Base-by-base conservation (phyloP, 345 rosid genomes). In the Murraya paniculata region DNA sequence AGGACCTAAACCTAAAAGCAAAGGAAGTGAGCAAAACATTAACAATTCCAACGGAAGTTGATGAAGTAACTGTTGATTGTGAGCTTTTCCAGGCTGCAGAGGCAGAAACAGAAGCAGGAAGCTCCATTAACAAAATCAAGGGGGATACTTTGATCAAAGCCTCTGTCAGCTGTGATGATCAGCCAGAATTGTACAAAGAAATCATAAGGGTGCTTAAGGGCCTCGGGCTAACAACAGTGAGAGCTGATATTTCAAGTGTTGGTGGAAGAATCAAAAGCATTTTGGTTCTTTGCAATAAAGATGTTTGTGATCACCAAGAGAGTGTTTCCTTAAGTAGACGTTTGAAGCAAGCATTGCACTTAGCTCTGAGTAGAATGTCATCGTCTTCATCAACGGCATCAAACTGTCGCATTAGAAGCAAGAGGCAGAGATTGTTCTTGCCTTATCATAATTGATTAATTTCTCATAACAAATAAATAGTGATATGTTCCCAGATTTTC, bases 401-500 rank as follows among this genome's bases (percentile, higher is more conserved):
- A 5, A 87, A 80, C 79, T 81, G 75, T 71, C 89, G 91, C 41
- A 86, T 91, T 76, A 87, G 98, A 84, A 95, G 99, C 88, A 93
- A 88, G 80, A 88, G 99, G 79, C 99, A 93, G 79, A 85, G 98
- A 84, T 83, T 94, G 87, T 89, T 95, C 86, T 81, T 91, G 80
- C 89, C 94, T 74, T 80, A 89, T 70, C 81, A 45, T 45, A 45
- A 45, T 45, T 45, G 13, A 81, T 53, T 83, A 19, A 72, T 14
- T 70, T 62, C 62, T 68, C 83, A 64, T 71, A 65, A 74, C 82
- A 79, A 85, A 21, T 25, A 36, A 30, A 9, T 55, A 5, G 11
- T 33, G 56, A 30, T 31, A 31, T 10, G 10, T 69, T 19, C 10
- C 41, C 57, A 55, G n/a, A 48, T 8, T 48, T 19, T 27, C 45